Percentiles rank a stretch among this genome's conserved stretches.
These are phyloP conservation scores for Metschnikowia similis DNA, from an alignment of 805 yeast genomes.

Conservation along the genomic window DNA sequence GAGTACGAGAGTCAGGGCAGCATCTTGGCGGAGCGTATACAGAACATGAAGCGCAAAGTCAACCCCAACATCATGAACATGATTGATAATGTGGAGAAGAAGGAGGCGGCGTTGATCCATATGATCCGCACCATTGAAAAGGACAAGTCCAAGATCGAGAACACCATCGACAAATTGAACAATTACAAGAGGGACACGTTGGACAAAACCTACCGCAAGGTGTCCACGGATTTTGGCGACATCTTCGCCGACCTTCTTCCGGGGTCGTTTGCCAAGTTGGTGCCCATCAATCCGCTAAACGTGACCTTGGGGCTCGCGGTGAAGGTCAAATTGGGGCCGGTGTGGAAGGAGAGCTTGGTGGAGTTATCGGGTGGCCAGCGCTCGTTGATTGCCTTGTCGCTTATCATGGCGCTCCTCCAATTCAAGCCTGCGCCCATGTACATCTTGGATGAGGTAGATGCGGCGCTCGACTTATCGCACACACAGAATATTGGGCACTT, in stretches of 20 bases:
- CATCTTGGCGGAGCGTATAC: conserved; percentile 54
- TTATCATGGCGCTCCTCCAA: conserved; percentile 86
- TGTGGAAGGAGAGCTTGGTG: conserved; percentile 94
- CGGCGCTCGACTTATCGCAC: conserved; percentile 94
- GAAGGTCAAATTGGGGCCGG: conserved; percentile 80
- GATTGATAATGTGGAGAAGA: conserved; percentile 88
- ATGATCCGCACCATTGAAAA: conserved; percentile 86
- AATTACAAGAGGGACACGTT: conserved; percentile 82
- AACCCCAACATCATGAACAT: conserved; percentile 83
- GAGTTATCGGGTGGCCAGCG: conserved; percentile 97
- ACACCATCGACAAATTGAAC: conserved; percentile 77
- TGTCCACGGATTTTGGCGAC: conserved; percentile 82
- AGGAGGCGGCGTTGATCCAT: conserved; percentile 66
- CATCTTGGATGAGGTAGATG: conserved; percentile 95
- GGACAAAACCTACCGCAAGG: conserved; percentile 80
- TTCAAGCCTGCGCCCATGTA: conserved; percentile 99
- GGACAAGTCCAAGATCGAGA: conserved; percentile 85
- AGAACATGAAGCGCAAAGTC: conserved; percentile 73
- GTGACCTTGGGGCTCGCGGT: conserved; percentile 90
- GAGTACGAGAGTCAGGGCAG: conserved; percentile 57
- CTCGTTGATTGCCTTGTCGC: conserved; percentile 86
- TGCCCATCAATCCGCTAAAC: conserved; percentile 73
- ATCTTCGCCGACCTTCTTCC: conserved; percentile 88
- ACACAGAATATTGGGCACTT: conserved; percentile 97
- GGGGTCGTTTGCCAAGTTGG: conserved; percentile 84